Evolutionary conservation across 2,329 filamentous ascomycete species (phyloP).

Genomic region (Capronia epimyces): DNA sequence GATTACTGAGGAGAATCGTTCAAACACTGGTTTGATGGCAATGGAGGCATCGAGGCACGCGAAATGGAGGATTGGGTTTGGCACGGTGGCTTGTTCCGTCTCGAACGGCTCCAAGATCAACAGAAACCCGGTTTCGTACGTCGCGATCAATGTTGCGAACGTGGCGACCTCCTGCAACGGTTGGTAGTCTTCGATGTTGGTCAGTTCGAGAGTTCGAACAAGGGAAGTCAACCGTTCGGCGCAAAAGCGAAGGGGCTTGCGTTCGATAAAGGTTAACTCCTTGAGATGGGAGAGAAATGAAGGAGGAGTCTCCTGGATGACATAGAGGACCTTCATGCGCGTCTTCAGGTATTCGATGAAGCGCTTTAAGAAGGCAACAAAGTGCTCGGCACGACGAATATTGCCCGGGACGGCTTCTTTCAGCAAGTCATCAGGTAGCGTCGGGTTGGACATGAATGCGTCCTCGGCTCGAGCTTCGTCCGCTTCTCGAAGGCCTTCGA

Average conservation of each 20-base stretch:
- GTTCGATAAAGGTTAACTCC: slow-evolving; percentile 95
- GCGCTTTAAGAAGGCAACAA: slow-evolving; percentile 86
- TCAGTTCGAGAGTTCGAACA: slow-evolving; percentile 88
- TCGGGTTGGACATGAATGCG: slow-evolving; percentile 94
- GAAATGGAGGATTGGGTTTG: slow-evolving; percentile 95
- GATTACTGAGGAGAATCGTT: slow-evolving; percentile 94
- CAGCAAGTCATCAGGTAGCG: slow-evolving; percentile 83
- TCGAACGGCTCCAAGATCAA: slow-evolving; percentile 97
- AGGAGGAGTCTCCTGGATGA: slow-evolving; percentile 92
- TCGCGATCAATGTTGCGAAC: slow-evolving; percentile 91
- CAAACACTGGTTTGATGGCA: slow-evolving; percentile 94
- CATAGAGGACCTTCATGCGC: slow-evolving; percentile 94
- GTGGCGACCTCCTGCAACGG: slow-evolving; percentile 95
- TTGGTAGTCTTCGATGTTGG: slow-evolving; percentile 97
- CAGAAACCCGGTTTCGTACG: slow-evolving; percentile 93
- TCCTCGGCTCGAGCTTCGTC: slow-evolving; percentile 90
- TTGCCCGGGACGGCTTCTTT: slow-evolving; percentile 96
- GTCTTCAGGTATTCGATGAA: slow-evolving; percentile 98
- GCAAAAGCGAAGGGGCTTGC: slow-evolving; percentile 87
- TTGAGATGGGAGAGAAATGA: slow-evolving; percentile 90
- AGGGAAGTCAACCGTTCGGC: slow-evolving; percentile 91
- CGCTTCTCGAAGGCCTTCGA: slow-evolving; percentile 81
- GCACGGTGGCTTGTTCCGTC: slow-evolving; percentile 88
- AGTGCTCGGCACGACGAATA: slow-evolving; percentile 91
- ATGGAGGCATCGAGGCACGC: slow-evolving; percentile 96